phyloP scores from a whole-genome alignment of 495 filamentous ascomycete genomes.

The Cercophora scortea region DNA sequence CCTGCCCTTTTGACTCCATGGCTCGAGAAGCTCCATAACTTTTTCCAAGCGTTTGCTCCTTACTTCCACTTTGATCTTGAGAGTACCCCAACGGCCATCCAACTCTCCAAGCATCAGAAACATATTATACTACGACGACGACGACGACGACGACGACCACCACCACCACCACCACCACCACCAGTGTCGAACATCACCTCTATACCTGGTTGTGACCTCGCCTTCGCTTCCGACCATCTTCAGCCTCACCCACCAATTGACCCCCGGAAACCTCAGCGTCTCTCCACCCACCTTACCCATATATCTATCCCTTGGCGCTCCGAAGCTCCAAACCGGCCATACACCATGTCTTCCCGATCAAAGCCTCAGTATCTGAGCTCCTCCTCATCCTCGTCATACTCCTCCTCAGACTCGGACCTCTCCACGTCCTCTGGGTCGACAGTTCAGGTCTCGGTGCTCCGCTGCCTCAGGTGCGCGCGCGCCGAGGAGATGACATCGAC shows the following conservation, averaged over 20 bases:
- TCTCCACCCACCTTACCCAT: too few species aligned
- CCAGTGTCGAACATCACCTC: not conserved
- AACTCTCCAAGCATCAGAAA: not conserved
- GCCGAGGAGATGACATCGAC: conserved; percentile 46
- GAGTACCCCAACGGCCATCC: not conserved
- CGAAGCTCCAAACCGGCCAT: not conserved
- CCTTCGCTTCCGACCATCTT: not conserved
- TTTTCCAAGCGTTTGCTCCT: not conserved
- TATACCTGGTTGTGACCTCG: not conserved
- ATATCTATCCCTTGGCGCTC: too few species aligned
- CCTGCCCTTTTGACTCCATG: not conserved
- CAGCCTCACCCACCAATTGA: too few species aligned
- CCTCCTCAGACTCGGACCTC: conserved; percentile 35
- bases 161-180: too few species aligned
- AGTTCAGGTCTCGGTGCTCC: conserved; percentile 43
- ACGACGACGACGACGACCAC: too few species aligned
- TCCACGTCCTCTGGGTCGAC: conserved; percentile 27
- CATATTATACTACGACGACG: not conserved
- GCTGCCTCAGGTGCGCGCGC: conserved; percentile 48
- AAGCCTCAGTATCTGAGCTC: conserved; percentile 32
- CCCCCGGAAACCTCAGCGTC: too few species aligned
- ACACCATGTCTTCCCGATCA: conserved; percentile 29
- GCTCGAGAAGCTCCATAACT: not conserved
- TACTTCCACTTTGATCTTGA: not conserved
- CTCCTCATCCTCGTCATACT: conserved; percentile 26